Evolutionary conservation across 352 stramenopile genomes (phyloP).

Genomic region (Lagenidium giganteum): DNA sequence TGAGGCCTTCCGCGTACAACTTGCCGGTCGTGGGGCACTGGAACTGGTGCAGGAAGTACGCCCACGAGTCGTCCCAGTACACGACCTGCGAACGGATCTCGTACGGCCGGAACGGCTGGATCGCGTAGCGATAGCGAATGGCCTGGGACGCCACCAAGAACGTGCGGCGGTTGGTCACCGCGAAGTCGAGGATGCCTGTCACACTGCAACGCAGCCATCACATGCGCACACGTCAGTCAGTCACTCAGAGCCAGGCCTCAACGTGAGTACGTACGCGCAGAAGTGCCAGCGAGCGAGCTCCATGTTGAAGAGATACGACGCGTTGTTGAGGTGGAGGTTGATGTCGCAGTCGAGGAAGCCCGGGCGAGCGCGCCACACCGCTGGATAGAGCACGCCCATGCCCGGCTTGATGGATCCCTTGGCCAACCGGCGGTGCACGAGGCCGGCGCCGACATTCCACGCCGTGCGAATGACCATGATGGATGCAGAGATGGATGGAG

Average conservation of each 20-base stretch:
- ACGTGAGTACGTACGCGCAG: constrained; percentile 33
- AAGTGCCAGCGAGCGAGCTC: constrained; percentile 77
- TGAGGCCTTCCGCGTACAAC: constrained; percentile 22
- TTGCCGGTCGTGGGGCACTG: constrained; percentile 25
- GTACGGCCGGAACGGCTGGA: constrained; percentile 49
- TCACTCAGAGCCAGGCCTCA: too few species aligned
- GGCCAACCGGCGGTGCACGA: constrained; percentile 31
- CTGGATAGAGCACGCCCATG: constrained; percentile 38
- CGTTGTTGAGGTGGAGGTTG: constrained; percentile 74
- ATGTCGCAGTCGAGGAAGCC: constrained; percentile 62
- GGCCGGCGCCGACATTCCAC: constrained; percentile 40
- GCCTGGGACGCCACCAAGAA: constrained; percentile 41
- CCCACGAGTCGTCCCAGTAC: constrained; percentile 28
- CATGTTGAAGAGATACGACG: constrained; percentile 61
- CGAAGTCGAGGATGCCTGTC: constrained; percentile 29
- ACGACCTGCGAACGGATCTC: constrained; percentile 52
- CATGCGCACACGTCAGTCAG: too few species aligned
- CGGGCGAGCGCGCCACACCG: constrained; percentile 44
- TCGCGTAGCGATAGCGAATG: constrained; percentile 57
- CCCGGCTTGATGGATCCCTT: constrained; percentile 22
- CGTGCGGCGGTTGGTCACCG: constrained; percentile 37
- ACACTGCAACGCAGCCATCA: too few species aligned
- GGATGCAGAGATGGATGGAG: too few species aligned
- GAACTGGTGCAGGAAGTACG: constrained; percentile 31
- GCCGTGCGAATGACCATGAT: constrained; percentile 42